These are phyloP conservation scores for Blastomyces silverae DNA, from an alignment of 2,329 filamentous ascomycete genomes.

Conservation along the genomic window DNA sequence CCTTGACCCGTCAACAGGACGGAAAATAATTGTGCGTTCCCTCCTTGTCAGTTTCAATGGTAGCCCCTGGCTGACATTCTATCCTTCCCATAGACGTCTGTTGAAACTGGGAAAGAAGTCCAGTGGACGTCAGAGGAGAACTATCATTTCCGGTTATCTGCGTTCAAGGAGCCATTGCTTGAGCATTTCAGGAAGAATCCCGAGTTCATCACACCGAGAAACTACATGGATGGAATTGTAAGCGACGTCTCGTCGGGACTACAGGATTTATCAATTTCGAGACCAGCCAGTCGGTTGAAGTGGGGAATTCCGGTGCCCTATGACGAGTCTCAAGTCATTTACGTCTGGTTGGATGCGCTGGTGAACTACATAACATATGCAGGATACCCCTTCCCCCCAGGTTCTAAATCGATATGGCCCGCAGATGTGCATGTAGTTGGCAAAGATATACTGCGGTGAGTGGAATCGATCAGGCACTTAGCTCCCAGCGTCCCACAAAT, in stretches of 20 bases:
- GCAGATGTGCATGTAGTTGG: constrained; percentile 88
- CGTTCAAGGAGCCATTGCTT: constrained; percentile 70
- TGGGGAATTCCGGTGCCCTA: constrained; percentile 90
- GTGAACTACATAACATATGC: constrained; percentile 88
- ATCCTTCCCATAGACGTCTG: constrained; percentile 48
- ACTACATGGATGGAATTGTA: constrained; percentile 71
- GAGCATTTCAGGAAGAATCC: constrained; percentile 73
- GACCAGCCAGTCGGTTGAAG: constrained; percentile 65
- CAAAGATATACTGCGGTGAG: constrained; percentile 79
- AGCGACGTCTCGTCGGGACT: constrained; percentile 69
- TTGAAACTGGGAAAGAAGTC: constrained; percentile 84
- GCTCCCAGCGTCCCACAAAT: background rate
- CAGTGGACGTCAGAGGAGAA: constrained; percentile 92
- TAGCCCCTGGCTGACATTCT: constrained; percentile 14
- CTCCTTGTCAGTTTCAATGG: background rate
- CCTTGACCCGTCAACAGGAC: constrained; percentile 71
- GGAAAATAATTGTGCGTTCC: constrained; percentile 61
- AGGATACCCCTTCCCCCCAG: constrained; percentile 70
- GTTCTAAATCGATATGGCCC: constrained; percentile 69
- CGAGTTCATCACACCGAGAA: constrained; percentile 64
- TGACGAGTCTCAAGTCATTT: constrained; percentile 81
- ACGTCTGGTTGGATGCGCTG: constrained; percentile 95
- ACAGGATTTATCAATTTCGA: constrained; percentile 80
- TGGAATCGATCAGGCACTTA: constrained; percentile 13
- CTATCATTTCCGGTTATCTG: constrained; percentile 88